Percentiles rank a stretch among this genome's conserved stretches.
These are phyloP conservation scores for Backusella australiensis DNA, from an alignment of 192 early-diverging fungal species.

Conservation along the genomic window DNA sequence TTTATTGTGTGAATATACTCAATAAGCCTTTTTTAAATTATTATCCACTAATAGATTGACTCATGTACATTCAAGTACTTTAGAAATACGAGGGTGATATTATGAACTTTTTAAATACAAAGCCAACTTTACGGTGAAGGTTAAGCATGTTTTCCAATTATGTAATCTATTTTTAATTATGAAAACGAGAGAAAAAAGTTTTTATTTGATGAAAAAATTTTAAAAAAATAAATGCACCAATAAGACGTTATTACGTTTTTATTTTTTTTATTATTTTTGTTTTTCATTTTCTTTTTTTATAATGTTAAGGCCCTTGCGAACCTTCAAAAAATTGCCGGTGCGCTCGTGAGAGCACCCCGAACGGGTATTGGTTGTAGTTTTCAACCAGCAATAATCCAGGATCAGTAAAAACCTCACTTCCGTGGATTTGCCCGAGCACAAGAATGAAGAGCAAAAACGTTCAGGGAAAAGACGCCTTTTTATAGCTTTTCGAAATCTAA, in stretches of 20 bases:
- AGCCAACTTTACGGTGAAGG: no score
- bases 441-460: slow-evolving; percentile 26
- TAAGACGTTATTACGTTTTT: neutral
- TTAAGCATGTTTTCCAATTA: no score
- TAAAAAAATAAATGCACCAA: no score
- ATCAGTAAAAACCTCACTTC: slow-evolving; percentile 38
- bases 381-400: slow-evolving; percentile 44
- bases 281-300: slow-evolving; percentile 18
- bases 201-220: no score
- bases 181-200: no score
- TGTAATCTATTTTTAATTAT: no score
- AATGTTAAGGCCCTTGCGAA: slow-evolving; percentile 13
- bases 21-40: no score
- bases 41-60: no score
- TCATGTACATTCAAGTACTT: no score
- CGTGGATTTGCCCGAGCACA: slow-evolving; percentile 43
- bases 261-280: neutral
- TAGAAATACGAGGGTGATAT: no score
- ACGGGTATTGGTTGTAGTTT: slow-evolving; percentile 41
- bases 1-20: no score
- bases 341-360: slow-evolving; percentile 20
- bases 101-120: no score
- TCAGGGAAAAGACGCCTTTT: neutral
- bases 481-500: slow-evolving; percentile 15
- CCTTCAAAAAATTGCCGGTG: slow-evolving; percentile 31